Base-by-base conservation (phyloP, 108 stramenopile genomes). In the Nitzschia putrida region DNA sequence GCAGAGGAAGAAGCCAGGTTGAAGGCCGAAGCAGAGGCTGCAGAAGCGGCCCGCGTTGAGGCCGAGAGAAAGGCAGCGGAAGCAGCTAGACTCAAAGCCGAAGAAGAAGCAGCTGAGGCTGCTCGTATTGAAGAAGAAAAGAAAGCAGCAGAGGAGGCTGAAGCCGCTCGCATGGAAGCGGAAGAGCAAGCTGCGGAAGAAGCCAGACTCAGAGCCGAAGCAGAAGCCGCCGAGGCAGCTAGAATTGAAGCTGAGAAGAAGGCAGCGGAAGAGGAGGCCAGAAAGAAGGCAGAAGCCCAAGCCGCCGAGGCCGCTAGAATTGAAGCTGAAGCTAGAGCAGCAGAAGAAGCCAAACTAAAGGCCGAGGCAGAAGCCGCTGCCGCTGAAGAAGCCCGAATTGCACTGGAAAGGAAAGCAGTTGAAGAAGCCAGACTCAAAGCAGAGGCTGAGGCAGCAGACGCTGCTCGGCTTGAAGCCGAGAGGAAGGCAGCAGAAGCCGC, bases 371-470 rank as follows among this genome's bases (percentile, higher is more conserved):
- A 7, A 5, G 29, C 21, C 2, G 61, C 61, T 5, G 49, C 49
- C 5, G 49, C 1, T 4, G 51, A 66, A 38, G 51, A 66, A 38
- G 64, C 54, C 47, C 47, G 47, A 49, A 49, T 49, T 49, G 47
- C 2, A 45, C 43, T 39, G 4, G 14, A 39, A 24, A 22, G n/a
- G 10, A 66, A 66, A 29, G 50, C 64, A 10, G 64, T 10, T 8
- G 51, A 66, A 22, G 64, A 66, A 26, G 64, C 50, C 7, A 22
- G 51, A 52, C 8, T 53, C n/a, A 38, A 52, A 34, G 64, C 64
- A 7, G 64, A 51, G 37, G 51, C 23, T 3, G 64, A 66, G 29
- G 64, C 64, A 2, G 11, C 22, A 37, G 20, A 60, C 3, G 13
- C n/a, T 5, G 58, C 58, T 40, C 58, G 20, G 7, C 21, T 42